These are phyloP conservation scores for Chalciporus sphaerocephalus DNA, from an alignment of 768 basidiomycete genomes.

Conservation along the genomic window DNA sequence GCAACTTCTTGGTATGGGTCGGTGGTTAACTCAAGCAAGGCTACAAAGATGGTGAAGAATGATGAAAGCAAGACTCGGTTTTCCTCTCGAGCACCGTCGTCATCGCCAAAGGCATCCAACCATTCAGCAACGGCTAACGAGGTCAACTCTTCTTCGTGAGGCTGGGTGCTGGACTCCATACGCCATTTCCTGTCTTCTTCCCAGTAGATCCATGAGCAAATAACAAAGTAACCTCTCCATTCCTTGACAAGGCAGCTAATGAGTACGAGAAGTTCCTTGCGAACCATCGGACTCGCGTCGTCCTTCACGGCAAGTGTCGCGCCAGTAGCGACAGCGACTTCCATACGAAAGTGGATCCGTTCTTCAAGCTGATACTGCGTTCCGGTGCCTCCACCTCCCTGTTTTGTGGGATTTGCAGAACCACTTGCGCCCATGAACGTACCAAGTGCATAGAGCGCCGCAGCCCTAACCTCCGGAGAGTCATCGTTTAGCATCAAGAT, in stretches of 20 bases:
- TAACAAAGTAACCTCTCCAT: conserved; percentile 93
- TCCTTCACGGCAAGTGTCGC: conserved; percentile 85
- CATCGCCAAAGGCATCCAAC: conserved; percentile 65
- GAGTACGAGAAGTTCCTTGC: conserved; percentile 88
- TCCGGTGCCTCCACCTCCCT: conserved; percentile 82
- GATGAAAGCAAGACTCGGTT: conserved; percentile 83
- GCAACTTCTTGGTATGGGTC: conserved; percentile 94
- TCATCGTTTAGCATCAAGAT: conserved; percentile 77
- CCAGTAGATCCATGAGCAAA: conserved; percentile 96
- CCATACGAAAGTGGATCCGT: conserved; percentile 79
- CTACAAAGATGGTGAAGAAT: conserved; percentile 89
- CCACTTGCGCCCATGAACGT: conserved; percentile 92
- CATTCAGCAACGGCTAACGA: conserved; percentile 72
- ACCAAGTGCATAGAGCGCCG: conserved; percentile 86
- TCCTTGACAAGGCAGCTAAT: conserved; percentile 93
- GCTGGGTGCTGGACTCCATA: conserved; percentile 29
- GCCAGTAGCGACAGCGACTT: conserved; percentile 87
- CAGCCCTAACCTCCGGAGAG: conserved; percentile 89
- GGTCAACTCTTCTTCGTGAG: conserved; percentile 68
- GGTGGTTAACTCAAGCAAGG: conserved; percentile 83
- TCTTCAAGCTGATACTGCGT: conserved; percentile 73
- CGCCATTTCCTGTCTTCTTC: conserved; percentile 80
- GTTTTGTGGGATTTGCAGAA: conserved; percentile 57
- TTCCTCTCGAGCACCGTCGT: conserved; percentile 65
- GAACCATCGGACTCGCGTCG: conserved; percentile 94